Base-by-base conservation (phyloP, 2,329 filamentous ascomycete species). In the Didymella keratinophila region DNA sequence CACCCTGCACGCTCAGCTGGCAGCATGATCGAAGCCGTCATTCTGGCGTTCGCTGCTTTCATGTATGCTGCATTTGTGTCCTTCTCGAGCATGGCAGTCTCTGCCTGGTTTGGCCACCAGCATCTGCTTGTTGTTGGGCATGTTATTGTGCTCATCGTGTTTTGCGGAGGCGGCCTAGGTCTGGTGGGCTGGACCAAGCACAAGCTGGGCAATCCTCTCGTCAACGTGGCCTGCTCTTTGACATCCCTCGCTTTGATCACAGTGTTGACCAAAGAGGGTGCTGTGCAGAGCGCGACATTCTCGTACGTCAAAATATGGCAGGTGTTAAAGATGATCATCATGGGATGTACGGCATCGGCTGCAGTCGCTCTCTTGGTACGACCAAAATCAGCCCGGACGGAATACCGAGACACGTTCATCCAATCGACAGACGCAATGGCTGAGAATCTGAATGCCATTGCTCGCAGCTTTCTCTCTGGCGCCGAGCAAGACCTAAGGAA, bases 141-240 rank as follows among this genome's bases (percentile, higher is more conserved):
- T 78, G 85, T 84, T 1, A 80, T 97, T 44, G 89, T 97, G 25
- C 81, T 97, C 39, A 78, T 95, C 37, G 79, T 97, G 6, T 97
- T 96, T 71, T 89, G 93, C 62, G 93, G 93, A 21, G 92, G 89
- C 23, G 93, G 92, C 0, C 81, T 98, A 49, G 94, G 94, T 0
- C 89, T 97, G 65, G 84, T 97, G 27, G 93, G 91, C 42, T 96
- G 92, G 92, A 86, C 89, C 54, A 96, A 96, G 78, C 90, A 94
- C 72, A 88, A 82, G 67, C 83, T 92, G 60, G 91, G 89, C 60
- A 88, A 90, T 67, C 90, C 92, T 7, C 79, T 95, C 54, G 91
- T 95, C 63, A 93, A 93, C 71, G 90, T 94, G 34, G 75, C 72
- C 46, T 92, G 90, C 66, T 97, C 93, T 30, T 82, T 97, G 64